These are phyloP conservation scores for Colletotrichum agaves DNA, from an alignment of 2,329 filamentous ascomycete species.

Conservation along the genomic window DNA sequence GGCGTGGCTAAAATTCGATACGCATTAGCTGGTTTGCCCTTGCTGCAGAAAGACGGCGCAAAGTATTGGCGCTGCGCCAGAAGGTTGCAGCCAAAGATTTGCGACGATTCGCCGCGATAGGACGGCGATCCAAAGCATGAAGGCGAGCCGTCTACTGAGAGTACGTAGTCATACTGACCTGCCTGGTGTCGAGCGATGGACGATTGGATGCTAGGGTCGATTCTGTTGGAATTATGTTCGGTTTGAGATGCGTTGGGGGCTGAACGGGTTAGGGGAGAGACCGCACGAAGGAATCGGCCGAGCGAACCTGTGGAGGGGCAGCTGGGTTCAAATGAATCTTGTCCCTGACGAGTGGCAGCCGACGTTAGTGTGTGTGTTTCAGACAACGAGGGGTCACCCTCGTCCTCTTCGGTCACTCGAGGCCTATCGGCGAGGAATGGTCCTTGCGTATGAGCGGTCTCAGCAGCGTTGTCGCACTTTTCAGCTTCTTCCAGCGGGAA, in stretches of 20 bases:
- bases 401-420: constrained; percentile 14
- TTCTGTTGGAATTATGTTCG: background rate
- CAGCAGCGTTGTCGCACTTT: constrained; percentile 10
- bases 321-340: constrained; percentile 26
- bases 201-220: background rate
- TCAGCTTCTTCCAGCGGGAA: constrained; percentile 23
- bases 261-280: constrained; percentile 3
- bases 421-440: constrained; percentile 10
- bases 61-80: constrained; percentile 50
- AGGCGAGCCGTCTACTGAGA: constrained; percentile 47
- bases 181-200: constrained; percentile 54
- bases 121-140: constrained; percentile 13
- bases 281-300: background rate
- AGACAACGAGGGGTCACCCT: constrained; percentile 30
- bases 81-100: constrained; percentile 65
- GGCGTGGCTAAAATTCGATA: constrained; percentile 62
- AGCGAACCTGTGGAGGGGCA: constrained; percentile 29
- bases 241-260: background rate
- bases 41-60: constrained; percentile 39
- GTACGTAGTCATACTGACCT: constrained; percentile 63
- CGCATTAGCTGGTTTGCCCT: constrained; percentile 47
- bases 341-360: constrained; percentile 3
- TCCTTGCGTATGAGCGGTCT: constrained; percentile 27
- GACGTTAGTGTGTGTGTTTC: constrained; percentile 24
- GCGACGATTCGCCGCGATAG: constrained; percentile 40